A percentile compares a stretch with the other conserved stretches of the same genome.
Conservation (phyloP, 1,284 basidiomycete genomes). For the Chiua sp. region DNA sequence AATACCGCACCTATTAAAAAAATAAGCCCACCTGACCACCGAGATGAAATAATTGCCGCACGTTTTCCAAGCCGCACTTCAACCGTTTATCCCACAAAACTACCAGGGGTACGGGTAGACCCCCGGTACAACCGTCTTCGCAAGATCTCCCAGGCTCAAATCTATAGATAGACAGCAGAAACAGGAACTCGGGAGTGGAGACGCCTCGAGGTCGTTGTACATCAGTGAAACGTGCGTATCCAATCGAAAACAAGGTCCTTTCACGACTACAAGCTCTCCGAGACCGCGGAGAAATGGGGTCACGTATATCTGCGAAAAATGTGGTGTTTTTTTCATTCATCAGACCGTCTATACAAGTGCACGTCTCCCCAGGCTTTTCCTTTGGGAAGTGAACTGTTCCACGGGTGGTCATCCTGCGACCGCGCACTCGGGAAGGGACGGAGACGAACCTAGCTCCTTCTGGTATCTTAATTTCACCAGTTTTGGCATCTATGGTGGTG, state of each 20-base stretch:
- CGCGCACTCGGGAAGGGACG: constrained; percentile 3
- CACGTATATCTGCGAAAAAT: constrained; percentile 6
- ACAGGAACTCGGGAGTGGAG: constrained; percentile 35
- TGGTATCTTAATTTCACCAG: constrained; percentile 69
- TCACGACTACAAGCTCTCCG: constrained; percentile 7
- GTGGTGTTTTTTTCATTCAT: constrained; percentile 10
- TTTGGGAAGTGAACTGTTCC: constrained; percentile 47
- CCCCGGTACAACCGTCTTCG: constrained; percentile 21
- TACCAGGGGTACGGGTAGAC: constrained; percentile 22
- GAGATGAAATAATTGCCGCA: constrained; percentile 3
- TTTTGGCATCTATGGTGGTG: constrained; percentile 57
- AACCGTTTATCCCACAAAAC: constrained; percentile 16
- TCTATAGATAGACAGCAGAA: constrained; percentile 40
- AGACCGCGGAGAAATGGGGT: constrained; percentile 29
- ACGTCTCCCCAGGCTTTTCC: constrained; percentile 61
- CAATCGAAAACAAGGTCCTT: constrained; percentile 18
- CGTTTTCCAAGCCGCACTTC: neutral
- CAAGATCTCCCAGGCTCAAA: constrained; percentile 23
- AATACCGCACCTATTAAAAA: constrained; percentile 17
- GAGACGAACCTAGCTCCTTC: constrained; percentile 46
- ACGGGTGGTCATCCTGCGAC: constrained; percentile 11
- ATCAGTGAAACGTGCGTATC: constrained; percentile 30
- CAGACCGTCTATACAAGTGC: constrained; percentile 31
- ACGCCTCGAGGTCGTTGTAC: constrained; percentile 29
- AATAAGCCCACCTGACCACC: constrained; percentile 22